phyloP scores from a whole-genome alignment of 805 yeast species.

The Gaillardinia entomophila region DNA sequence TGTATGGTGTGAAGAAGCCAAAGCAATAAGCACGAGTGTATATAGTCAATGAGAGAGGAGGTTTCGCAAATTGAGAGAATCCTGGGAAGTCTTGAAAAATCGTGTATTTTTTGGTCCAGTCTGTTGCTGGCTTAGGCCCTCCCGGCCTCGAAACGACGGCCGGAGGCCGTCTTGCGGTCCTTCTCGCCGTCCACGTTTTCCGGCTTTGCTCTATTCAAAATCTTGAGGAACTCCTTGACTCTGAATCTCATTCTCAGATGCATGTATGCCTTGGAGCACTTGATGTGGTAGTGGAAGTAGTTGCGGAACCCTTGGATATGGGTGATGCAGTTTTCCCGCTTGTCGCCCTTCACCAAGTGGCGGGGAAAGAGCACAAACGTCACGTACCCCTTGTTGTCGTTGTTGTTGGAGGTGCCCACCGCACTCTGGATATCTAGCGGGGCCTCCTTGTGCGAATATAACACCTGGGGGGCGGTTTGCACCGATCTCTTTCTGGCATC shows the following conservation, averaged over 20 bases:
- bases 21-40: constrained; percentile 16
- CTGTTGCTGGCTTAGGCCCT: too few species aligned
- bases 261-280: constrained; percentile 96
- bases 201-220: constrained; percentile 93
- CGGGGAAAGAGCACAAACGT: constrained; percentile 78
- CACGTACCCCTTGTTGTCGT: constrained; percentile 46
- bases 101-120: too few species aligned
- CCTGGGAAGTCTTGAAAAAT: too few species aligned
- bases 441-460: constrained; percentile 84
- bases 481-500: constrained; percentile 94
- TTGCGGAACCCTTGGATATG: constrained; percentile 91
- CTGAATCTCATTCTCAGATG: constrained; percentile 98
- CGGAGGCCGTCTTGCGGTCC: constrained; percentile 64
- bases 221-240: constrained; percentile 89
- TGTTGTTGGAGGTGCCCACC: constrained; percentile 39
- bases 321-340: constrained; percentile 81
- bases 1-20: constrained; percentile 90
- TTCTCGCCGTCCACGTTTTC: constrained; percentile 76
- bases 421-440: constrained; percentile 64
- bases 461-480: constrained; percentile 97
- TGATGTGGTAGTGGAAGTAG: constrained; percentile 97
- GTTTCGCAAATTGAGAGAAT: neutral
- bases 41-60: neutral
- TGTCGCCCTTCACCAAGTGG: constrained; percentile 56
- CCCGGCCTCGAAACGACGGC: constrained; percentile 52